Evolutionary conservation across 2,329 filamentous ascomycete species (phyloP).

Genomic region (Pyrenochaeta sp.): DNA sequence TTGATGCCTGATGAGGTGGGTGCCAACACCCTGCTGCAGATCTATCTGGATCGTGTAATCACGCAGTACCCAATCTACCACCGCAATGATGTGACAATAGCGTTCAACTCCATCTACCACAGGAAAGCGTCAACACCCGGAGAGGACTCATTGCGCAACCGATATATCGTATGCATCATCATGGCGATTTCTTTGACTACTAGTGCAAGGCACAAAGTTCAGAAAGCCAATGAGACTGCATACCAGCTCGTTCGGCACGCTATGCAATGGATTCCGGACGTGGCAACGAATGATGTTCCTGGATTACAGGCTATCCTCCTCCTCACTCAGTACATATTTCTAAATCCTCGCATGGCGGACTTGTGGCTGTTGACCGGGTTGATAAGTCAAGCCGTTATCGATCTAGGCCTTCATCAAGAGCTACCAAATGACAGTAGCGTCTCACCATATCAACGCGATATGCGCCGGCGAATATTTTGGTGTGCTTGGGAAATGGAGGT

Average conservation of each 20-base stretch:
- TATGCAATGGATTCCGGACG: constrained; percentile 46
- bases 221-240: constrained; percentile 41
- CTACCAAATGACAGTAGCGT: constrained; percentile 37
- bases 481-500: constrained; percentile 50
- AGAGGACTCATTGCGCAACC: constrained; percentile 38
- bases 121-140: constrained; percentile 28
- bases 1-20: constrained; percentile 40
- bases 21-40: constrained; percentile 41
- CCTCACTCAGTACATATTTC: constrained; percentile 45
- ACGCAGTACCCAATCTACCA: constrained; percentile 50
- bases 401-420: constrained; percentile 47
- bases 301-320: constrained; percentile 46
- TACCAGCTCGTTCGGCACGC: constrained; percentile 43
- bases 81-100: constrained; percentile 39
- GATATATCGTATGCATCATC: constrained; percentile 47
- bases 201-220: constrained; percentile 42
- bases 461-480: constrained; percentile 48
- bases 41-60: constrained; percentile 44
- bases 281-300: constrained; percentile 45
- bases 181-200: constrained; percentile 48
- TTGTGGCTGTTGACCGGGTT: constrained; percentile 47
- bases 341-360: constrained; percentile 47
- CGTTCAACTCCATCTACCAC: constrained; percentile 44
- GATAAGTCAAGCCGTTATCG: constrained; percentile 46
- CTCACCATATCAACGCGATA: constrained; percentile 42